These are phyloP conservation scores for Spergularia azorica DNA, from an alignment of 179 eudicot genomes.

Conservation along the genomic window DNA sequence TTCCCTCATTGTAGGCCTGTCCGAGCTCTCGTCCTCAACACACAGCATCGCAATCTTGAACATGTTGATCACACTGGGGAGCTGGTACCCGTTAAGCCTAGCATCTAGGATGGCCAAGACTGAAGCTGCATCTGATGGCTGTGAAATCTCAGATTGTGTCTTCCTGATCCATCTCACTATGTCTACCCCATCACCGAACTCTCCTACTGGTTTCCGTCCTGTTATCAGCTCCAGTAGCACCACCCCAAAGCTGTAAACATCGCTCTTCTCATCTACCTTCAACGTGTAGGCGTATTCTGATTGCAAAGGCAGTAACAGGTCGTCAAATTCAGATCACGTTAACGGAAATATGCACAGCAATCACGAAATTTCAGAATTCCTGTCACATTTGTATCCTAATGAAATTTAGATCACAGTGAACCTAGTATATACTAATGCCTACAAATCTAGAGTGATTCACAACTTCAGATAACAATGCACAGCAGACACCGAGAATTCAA, in stretches of 20 bases:
- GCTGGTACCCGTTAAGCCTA: slow-evolving; percentile 58
- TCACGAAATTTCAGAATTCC: neutral
- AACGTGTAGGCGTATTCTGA: slow-evolving; percentile 86
- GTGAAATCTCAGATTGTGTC: slow-evolving; percentile 58
- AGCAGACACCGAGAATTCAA: too few relatives aligned
- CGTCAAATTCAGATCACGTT: too few relatives aligned
- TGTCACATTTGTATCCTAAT: neutral
- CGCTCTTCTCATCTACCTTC: slow-evolving; percentile 86
- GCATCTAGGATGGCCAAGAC: slow-evolving; percentile 76
- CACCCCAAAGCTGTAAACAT: slow-evolving; percentile 91
- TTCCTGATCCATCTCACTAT: slow-evolving; percentile 84
- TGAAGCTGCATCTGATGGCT: slow-evolving; percentile 64
- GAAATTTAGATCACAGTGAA: too few relatives aligned
- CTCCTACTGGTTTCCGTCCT: slow-evolving; percentile 82
- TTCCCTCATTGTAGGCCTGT: slow-evolving; percentile 89
- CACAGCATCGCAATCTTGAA: slow-evolving; percentile 87
- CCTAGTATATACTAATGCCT: too few relatives aligned
- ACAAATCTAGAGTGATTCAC: too few relatives aligned
- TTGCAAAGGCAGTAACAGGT: neutral
- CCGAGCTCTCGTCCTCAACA: slow-evolving; percentile 67
- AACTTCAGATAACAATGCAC: too few relatives aligned
- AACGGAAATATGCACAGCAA: neutral
- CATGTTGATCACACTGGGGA: slow-evolving; percentile 56
- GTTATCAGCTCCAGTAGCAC: slow-evolving; percentile 77
- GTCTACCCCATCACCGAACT: slow-evolving; percentile 89